Base-by-base conservation (phyloP, 2,329 filamentous ascomycete genomes). In the Triangularia verruculosa region DNA sequence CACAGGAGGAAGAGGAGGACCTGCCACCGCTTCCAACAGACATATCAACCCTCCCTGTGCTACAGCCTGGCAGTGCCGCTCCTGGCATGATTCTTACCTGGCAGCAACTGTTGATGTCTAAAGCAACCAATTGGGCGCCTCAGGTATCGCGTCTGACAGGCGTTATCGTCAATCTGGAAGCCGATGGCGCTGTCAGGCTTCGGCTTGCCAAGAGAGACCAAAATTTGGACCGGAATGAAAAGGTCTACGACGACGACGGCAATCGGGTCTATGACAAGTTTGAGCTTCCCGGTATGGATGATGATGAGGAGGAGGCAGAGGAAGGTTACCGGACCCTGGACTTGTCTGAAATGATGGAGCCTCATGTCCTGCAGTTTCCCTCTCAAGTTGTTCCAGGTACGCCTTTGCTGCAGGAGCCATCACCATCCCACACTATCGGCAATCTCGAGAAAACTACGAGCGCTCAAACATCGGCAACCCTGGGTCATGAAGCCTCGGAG, bases 231-330 rank as follows among this genome's bases (percentile, higher is more conserved):
- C 73, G 80, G 64, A 84, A 82, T 60, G 79, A 87, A 66, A 88
- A 84, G 70, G 74, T 77, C 17, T 87, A 87, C 67, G 87, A 94
- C 69, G 82, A 86, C 11, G 77, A 83, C 0, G 92, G 92, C 0
- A 81, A 89, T 66, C 83, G 92, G 9, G 76, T 92, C 9, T 96
- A 94, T 70, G 87, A 84, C 66, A 90, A 88, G 63, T 95, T 96
- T 68, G 92, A 96, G 70, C 87, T 87, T 69, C 89, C 89, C 0
- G 84, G 85, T 11, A 78, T 85, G 7, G 83, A 87, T 6, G 85
- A 86, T 11, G 86, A 84, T 0, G 78, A 76, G 1, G 20, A 59
- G 8, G 81, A 71, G 3, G 78, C 77, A 4, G 80, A 82, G 13
- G 82, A 88, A 65, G 89, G 89, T 0, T 79, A 83, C 57, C 82